Evolutionary conservation across 805 yeast genomes (phyloP).

Genomic region (Candida awuae): DNA sequence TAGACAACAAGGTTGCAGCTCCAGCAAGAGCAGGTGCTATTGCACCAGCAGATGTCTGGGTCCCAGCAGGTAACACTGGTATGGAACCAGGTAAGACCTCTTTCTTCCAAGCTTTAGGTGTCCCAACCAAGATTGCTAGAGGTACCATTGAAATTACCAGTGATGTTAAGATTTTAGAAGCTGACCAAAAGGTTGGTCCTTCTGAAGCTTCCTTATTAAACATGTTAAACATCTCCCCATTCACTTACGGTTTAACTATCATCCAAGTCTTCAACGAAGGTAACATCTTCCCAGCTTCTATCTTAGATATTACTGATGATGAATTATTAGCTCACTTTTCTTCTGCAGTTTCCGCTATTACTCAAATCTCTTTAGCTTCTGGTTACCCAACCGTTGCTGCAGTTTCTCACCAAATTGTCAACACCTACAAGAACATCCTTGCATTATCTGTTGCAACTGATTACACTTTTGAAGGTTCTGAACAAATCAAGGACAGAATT

Average conservation of each 20-base stretch:
- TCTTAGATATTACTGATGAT: constrained; percentile 97
- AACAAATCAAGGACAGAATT: constrained; percentile 97
- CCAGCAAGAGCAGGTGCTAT: constrained; percentile 99
- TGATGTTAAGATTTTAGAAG: constrained; percentile 91
- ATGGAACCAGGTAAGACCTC: constrained; percentile 99
- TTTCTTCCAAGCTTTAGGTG: constrained; percentile 99
- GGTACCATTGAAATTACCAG: constrained; percentile 99
- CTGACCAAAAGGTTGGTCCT: constrained; percentile 89
- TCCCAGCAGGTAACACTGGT: constrained; percentile 99
- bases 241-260: constrained; percentile 96
- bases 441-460: constrained; percentile 98
- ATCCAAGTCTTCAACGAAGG: constrained; percentile 98
- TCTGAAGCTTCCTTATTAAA: constrained; percentile 98
- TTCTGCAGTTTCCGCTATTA: constrained; percentile 86
- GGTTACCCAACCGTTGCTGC: constrained; percentile 99
- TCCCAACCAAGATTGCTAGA: constrained; percentile 99
- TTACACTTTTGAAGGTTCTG: constrained; percentile 98
- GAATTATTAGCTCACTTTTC: constrained; percentile 90
- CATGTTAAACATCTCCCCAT: constrained; percentile 99
- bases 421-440: constrained; percentile 98
- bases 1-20: constrained; percentile 96
- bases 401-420: constrained; percentile 96
- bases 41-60: constrained; percentile 96
- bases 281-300: constrained; percentile 92
- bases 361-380: constrained; percentile 93